Conservation (phyloP, 2,329 filamentous ascomycete genomes). For the Hypoxylon sp. region DNA sequence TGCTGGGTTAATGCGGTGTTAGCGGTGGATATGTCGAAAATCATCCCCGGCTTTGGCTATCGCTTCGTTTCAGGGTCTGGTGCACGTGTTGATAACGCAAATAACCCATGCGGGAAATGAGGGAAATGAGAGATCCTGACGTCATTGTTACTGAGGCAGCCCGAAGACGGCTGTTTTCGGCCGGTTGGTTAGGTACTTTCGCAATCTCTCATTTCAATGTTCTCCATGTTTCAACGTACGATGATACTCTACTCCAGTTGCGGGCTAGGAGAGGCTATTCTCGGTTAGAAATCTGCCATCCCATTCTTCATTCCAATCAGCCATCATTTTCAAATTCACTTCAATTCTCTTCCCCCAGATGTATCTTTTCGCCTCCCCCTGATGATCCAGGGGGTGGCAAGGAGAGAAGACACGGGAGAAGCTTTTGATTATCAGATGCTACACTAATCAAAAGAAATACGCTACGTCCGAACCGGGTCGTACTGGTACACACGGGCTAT, state of each 20-base stretch:
- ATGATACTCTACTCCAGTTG: constrained; percentile 1
- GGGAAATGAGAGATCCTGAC: constrained; percentile 32
- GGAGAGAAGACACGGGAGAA: constrained; percentile 25
- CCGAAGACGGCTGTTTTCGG: constrained; percentile 12
- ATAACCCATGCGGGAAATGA: constrained; percentile 1
- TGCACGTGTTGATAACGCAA: constrained; percentile 52
- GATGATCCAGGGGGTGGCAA: constrained; percentile 53
- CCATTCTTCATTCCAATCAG: constrained; percentile 12
- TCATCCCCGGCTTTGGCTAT: constrained; percentile 47
- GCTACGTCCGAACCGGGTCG: constrained; percentile 17
- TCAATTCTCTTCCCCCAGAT: constrained; percentile 11
- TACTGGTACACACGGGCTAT: constrained; percentile 15
- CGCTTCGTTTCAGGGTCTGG: constrained; percentile 47
- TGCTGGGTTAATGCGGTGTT: constrained; percentile 17
- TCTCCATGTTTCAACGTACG: constrained; percentile 2
- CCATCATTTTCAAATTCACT: constrained; percentile 4
- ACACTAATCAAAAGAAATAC: constrained; percentile 26
- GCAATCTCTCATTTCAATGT: constrained; percentile 8
- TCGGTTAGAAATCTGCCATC: constrained; percentile 23
- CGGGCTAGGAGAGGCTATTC: constrained; percentile 31
- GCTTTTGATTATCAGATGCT: constrained; percentile 23
- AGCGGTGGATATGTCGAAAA: constrained; percentile 40
- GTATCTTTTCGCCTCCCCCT: constrained; percentile 50
- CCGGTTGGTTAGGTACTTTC: constrained; percentile 1
- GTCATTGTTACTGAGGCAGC: constrained; percentile 35